These are phyloP conservation scores for Huntiella decipiens DNA, from an alignment of 2,329 filamentous ascomycete species.

Conservation along the genomic window DNA sequence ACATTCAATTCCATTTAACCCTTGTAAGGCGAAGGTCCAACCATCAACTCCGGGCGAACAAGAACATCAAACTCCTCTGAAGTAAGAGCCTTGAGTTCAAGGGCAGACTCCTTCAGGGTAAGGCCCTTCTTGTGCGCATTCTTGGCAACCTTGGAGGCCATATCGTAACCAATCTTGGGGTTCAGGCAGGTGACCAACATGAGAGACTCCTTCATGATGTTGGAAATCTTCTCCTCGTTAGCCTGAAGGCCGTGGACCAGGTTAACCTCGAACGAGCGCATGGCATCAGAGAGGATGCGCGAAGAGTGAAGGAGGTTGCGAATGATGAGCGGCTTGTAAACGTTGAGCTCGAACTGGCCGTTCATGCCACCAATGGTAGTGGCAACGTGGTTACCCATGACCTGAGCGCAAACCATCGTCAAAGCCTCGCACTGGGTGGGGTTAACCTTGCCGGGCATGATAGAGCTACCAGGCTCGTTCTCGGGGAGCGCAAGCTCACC, in stretches of 20 bases:
- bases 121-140: conserved; percentile 97
- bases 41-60: conserved; percentile 88
- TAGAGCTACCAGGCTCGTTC: conserved; percentile 93
- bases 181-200: conserved; percentile 98
- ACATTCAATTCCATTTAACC: conserved; percentile 16
- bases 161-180: conserved; percentile 92
- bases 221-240: conserved; percentile 79
- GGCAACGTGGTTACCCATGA: conserved; percentile 92
- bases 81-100: conserved; percentile 79
- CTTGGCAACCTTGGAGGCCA: conserved; percentile 93
- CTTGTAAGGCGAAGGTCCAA: conserved; percentile 55
- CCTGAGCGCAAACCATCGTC: conserved; percentile 94
- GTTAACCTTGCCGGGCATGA: conserved; percentile 99
- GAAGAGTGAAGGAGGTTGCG: conserved; percentile 86
- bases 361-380: conserved; percentile 90
- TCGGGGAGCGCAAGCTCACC: conserved; percentile 86
- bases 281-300: conserved; percentile 73
- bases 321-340: conserved; percentile 96
- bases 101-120: conserved; percentile 80
- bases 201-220: conserved; percentile 88
- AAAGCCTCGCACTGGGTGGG: conserved; percentile 94
- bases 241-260: conserved; percentile 73
- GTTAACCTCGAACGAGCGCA: conserved; percentile 91
- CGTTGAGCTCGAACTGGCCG: conserved; percentile 96
- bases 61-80: conserved; percentile 78